These are phyloP conservation scores for Lophium mytilinum DNA, from an alignment of 495 filamentous ascomycete genomes.

Conservation along the genomic window DNA sequence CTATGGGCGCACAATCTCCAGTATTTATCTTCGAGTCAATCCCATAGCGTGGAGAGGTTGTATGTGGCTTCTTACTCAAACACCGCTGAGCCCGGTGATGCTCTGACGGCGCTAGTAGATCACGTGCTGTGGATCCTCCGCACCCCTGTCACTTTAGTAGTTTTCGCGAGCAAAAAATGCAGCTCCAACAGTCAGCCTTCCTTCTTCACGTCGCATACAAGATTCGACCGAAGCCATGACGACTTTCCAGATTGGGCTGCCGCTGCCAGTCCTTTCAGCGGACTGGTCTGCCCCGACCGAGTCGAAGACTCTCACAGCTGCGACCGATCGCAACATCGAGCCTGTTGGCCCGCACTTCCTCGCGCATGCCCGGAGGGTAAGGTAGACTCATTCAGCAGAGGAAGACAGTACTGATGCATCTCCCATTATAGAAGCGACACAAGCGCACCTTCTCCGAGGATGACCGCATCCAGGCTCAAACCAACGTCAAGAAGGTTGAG, in stretches of 20 bases:
- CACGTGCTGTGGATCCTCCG: background rate
- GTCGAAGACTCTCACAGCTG: conserved; percentile 68
- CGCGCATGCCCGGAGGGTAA: conserved; percentile 86
- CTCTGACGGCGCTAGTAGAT: no score
- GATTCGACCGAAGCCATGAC: conserved; percentile 50
- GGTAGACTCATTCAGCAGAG: conserved; percentile 19
- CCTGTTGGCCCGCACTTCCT: conserved; percentile 96
- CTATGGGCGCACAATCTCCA: no score
- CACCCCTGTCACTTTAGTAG: background rate
- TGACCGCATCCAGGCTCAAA: conserved; percentile 89
- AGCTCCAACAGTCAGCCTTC: background rate
- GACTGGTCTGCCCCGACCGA: conserved; percentile 86
- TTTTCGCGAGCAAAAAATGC: background rate
- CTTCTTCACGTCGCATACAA: background rate
- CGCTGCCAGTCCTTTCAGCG: conserved; percentile 68
- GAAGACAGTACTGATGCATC: conserved; percentile 7
- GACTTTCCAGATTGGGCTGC: conserved; percentile 75
- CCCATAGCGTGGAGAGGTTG: no score
- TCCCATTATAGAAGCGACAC: conserved; percentile 61
- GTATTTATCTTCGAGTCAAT: no score
- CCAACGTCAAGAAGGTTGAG: conserved; percentile 91
- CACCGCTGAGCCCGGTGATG: no score
- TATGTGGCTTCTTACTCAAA: no score
- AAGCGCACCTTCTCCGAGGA: conserved; percentile 97
- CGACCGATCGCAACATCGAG: conserved; percentile 79